Conservation (phyloP, 169 alveolate species). For the Eimeria maxima region DNA sequence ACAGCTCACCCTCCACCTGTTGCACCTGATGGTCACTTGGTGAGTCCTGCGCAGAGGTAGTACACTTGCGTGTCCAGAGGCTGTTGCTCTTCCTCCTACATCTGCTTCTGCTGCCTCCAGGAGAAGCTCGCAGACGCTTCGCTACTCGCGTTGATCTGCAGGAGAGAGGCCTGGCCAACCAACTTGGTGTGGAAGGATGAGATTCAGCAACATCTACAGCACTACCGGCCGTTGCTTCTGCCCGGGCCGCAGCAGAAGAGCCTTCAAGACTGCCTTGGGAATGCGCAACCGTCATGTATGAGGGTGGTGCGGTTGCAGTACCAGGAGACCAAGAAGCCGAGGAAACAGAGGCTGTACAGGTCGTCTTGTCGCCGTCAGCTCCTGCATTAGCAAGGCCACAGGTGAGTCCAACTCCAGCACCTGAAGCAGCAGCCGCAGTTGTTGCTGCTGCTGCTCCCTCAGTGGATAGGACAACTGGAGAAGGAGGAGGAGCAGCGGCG, state of each 20-base stretch:
- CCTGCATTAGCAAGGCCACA: neutral
- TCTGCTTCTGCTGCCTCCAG: neutral
- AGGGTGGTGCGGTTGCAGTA: neutral
- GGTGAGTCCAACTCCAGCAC: neutral
- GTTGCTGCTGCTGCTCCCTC: conserved; percentile 26
- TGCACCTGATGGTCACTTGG: neutral
- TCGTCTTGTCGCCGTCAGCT: neutral
- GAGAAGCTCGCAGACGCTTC: conserved; percentile 8
- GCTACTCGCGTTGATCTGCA: neutral
- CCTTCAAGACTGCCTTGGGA: neutral
- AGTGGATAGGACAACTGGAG: neutral
- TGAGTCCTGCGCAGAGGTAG: neutral
- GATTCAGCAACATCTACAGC: neutral
- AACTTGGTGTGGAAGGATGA: neutral
- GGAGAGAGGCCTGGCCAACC: neutral
- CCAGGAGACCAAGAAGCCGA: neutral
- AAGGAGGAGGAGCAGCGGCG: neutral
- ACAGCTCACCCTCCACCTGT: conserved; percentile 71
- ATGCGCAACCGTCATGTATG: neutral
- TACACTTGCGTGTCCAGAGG: neutral
- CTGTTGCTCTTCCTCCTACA: neutral
- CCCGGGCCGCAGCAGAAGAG: neutral
- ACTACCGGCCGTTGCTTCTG: neutral
- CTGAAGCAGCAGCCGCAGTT: neutral
- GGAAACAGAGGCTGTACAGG: neutral